Conservation (phyloP, 2,329 filamentous ascomycete genomes). For the Fusarium sp. region DNA sequence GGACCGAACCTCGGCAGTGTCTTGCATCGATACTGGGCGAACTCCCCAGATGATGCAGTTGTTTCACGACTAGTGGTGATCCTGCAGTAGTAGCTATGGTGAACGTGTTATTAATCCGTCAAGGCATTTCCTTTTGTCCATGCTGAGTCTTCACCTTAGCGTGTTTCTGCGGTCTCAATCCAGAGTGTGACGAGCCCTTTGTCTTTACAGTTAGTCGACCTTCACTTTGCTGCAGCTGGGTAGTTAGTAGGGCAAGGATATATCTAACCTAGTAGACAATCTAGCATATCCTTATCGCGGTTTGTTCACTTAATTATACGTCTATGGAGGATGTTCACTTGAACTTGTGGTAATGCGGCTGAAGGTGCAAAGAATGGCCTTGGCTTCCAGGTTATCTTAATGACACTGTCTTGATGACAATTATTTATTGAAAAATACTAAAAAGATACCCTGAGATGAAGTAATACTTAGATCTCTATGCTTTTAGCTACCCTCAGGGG, state of each 20-base stretch:
- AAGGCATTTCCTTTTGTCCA: neutral
- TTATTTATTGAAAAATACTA: neutral
- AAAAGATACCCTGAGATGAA: neutral
- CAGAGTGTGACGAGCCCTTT: neutral
- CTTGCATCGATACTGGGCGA: neutral
- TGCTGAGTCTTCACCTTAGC: neutral
- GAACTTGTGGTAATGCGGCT: neutral
- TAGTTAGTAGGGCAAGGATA: neutral
- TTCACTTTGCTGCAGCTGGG: neutral
- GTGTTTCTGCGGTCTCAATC: neutral
- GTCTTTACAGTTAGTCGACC: neutral
- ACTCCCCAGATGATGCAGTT: neutral
- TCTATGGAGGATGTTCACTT: neutral
- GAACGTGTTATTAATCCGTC: neutral
- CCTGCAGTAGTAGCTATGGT: neutral
- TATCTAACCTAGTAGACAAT: neutral
- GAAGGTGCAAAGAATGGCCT: too few relatives aligned
- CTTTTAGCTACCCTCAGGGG: too few relatives aligned
- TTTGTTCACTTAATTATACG: neutral
- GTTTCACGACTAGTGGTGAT: neutral
- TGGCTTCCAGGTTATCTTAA: too few relatives aligned
- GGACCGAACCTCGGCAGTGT: slow-evolving; percentile 3
- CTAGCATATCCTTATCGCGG: neutral
- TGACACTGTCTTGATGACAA: too few relatives aligned
- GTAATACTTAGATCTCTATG: neutral